Evolutionary conservation across 345 rosid genomes (phyloP), one percentile per base, ranked within the genome.

Genomic region (Ricinus communis): DNA sequence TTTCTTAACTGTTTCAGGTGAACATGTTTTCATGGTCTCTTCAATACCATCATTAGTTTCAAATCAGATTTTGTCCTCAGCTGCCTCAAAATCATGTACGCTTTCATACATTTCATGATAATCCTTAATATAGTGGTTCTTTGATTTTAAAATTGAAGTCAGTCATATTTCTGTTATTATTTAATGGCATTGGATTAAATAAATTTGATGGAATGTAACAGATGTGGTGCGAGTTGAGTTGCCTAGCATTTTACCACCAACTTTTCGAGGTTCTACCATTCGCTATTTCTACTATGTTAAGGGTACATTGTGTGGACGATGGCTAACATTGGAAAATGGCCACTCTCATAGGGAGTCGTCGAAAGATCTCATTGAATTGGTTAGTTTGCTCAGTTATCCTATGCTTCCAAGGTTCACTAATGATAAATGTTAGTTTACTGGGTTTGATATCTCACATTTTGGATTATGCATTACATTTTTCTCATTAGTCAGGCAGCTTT

Each of bases 271-370:
- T 73, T 77, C 93, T 61, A 87, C 97, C 45, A 75, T 92, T 81
- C 96, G 99, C 68, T 95, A 92, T 76, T 64, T 89, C 52, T 95
- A 92, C 85, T 95, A 86, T 71, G 80, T 95, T 38, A 87, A 81
- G 84, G 71, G 85, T 84, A 77, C 80, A 62, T 74, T 95, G 78
- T 78, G 63, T 52, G 91, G 85, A 68, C 83, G 75, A 68, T 82
- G 90, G 97, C 80, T 89, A 82, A 71, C 81, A n/a, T 38, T 87
- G 73, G 96, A 92, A 71, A 89, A 82, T 75, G 86, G 89, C 69
- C 87, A 76, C 78, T 77, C 85, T 40, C 76, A 69, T 31, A 46
- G 76, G 58, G 86, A 83, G 55, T 77, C 82, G 7, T 68, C 70
- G 46, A 74, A 83, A 57, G 87, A 90, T 82, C 84, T 71, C 62